A percentile compares a stretch with the other conserved stretches of the same genome.
Conservation (phyloP, 306 rosid species). For the Cucumis melo region DNA sequence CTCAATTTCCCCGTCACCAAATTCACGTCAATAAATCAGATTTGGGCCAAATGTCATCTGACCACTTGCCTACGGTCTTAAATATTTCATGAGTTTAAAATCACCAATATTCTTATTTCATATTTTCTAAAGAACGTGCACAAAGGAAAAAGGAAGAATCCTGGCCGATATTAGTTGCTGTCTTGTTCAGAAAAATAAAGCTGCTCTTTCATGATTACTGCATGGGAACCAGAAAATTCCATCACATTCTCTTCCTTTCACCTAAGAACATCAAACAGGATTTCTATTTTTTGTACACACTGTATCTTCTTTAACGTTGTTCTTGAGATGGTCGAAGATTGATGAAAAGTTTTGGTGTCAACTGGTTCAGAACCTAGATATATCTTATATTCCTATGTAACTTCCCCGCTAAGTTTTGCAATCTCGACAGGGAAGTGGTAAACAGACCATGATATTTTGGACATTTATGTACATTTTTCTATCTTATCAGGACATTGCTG, state of each 20-base stretch:
- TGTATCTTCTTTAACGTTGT: background rate
- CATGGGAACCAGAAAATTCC: background rate
- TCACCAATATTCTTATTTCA: background rate
- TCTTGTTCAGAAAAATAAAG: background rate
- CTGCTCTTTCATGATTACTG: background rate
- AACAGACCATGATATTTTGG: background rate
- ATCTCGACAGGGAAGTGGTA: background rate
- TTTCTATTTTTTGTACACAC: background rate
- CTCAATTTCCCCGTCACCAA: background rate
- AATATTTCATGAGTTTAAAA: background rate
- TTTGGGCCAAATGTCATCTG: background rate
- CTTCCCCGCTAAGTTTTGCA: background rate
- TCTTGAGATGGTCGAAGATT: background rate
- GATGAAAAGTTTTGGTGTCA: background rate
- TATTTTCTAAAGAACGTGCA: background rate
- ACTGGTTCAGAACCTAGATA: background rate
- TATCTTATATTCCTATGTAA: background rate
- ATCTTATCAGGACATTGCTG: conserved; percentile 81
- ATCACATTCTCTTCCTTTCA: background rate
- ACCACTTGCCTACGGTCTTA: background rate
- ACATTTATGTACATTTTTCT: conserved; percentile 2
- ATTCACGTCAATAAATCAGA: background rate
- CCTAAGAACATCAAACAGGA: background rate
- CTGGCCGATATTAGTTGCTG: background rate
- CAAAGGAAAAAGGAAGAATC: background rate